Evolutionary conservation across 371 early-diverging fungal genomes (phyloP).

Genomic region (Mucor racemosus): DNA sequence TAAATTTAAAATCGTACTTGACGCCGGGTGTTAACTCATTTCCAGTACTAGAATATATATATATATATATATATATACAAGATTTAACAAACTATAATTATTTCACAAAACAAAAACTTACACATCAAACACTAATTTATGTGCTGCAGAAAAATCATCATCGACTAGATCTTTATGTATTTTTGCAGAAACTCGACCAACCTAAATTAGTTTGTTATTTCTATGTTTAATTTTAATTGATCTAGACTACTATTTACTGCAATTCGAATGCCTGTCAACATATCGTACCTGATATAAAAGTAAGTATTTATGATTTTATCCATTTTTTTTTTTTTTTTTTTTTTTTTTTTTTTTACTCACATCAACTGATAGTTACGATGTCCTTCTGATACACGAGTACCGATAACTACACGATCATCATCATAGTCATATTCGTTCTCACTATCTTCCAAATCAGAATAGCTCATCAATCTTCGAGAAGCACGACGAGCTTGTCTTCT

Average conservation of each 20-base stretch:
- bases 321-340: too few species aligned
- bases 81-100: too few species aligned
- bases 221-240: not conserved
- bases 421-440: not conserved
- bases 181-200: conserved; percentile 83
- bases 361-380: conserved; percentile 84
- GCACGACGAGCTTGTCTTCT: conserved; percentile 46
- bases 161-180: conserved; percentile 65
- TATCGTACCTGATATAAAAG: conserved; percentile 64
- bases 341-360: conserved; percentile 45
- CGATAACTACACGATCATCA: conserved; percentile 61
- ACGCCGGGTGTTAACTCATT: conserved; percentile 91
- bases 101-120: not conserved
- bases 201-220: conserved; percentile 15
- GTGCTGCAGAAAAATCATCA: conserved; percentile 84
- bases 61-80: not conserved
- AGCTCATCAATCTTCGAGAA: conserved; percentile 27
- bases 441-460: conserved; percentile 36
- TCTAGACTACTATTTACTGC: conserved; percentile 57
- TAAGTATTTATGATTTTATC: too few species aligned
- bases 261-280: conserved; percentile 94
- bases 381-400: conserved; percentile 69
- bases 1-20: conserved; percentile 97
- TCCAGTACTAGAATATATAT: conserved; percentile 63
- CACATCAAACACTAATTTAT: conserved; percentile 82